Conservation (phyloP, 768 basidiomycete species). For the Rhizopogon salebrosus region DNA sequence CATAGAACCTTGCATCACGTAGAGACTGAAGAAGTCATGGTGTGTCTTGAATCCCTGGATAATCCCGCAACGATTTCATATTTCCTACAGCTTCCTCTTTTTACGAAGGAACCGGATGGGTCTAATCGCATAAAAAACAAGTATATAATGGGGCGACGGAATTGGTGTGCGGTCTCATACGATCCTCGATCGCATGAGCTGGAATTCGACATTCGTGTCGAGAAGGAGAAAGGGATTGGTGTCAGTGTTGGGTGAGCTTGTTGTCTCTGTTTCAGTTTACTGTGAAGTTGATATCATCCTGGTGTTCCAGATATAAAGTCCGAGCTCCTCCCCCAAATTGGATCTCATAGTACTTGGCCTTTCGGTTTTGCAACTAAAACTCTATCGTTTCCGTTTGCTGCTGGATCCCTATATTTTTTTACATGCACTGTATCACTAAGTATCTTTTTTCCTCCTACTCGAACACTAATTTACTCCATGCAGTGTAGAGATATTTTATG, state of each 20-base stretch:
- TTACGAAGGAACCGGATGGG: slow-evolving; percentile 73
- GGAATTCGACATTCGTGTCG: slow-evolving; percentile 80
- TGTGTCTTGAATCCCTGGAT: slow-evolving; percentile 19
- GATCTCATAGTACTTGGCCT: slow-evolving; percentile 13
- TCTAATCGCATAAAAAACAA: slow-evolving; percentile 60
- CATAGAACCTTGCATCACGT: slow-evolving; percentile 83
- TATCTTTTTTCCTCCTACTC: background rate
- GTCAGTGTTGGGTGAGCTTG: slow-evolving; percentile 68
- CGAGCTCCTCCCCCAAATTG: slow-evolving; percentile 40
- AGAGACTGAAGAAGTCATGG: slow-evolving; percentile 88
- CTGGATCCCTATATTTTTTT: background rate
- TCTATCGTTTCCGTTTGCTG: background rate
- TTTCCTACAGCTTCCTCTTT: slow-evolving; percentile 60
- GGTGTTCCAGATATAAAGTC: slow-evolving; percentile 35
- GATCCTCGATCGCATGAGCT: slow-evolving; percentile 57
- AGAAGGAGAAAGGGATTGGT: slow-evolving; percentile 78
- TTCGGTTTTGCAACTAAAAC: background rate
- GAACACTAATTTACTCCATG: background rate
- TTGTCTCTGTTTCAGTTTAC: background rate
- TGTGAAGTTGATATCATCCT: background rate
- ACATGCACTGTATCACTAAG: background rate
- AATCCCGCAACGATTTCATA: background rate
- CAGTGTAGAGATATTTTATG: no score
- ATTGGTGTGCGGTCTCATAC: slow-evolving; percentile 76
- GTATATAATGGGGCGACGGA: slow-evolving; percentile 82